Conservation (phyloP, 2,329 filamentous ascomycete species). For the Apiospora phragmitis region DNA sequence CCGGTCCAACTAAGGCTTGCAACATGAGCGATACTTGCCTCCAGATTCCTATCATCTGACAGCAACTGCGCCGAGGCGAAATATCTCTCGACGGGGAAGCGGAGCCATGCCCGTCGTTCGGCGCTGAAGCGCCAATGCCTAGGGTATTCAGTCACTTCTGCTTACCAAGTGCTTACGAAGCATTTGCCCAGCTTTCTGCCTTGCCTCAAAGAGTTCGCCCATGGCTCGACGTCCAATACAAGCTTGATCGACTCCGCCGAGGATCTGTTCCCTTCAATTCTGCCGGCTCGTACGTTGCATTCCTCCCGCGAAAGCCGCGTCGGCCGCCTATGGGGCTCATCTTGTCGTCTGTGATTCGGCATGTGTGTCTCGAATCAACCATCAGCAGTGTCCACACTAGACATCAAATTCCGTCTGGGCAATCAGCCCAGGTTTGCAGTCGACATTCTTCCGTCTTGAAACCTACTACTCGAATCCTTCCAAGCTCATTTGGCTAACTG, state of each 20-base stretch:
- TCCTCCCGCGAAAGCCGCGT: neutral
- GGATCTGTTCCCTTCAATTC: neutral
- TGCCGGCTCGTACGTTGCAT: neutral
- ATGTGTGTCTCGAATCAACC: neutral
- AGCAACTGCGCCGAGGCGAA: neutral
- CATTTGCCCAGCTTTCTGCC: neutral
- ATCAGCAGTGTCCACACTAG: neutral
- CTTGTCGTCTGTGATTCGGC: neutral
- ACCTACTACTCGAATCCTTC: neutral
- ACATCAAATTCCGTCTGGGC: neutral
- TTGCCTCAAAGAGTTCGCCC: neutral
- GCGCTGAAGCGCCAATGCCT: neutral
- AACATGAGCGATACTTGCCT: neutral
- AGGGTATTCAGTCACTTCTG: neutral
- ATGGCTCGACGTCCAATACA: neutral
- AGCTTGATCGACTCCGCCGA: neutral
- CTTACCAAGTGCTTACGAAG: constrained; percentile 2
- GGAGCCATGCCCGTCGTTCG: neutral
- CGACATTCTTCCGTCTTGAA: neutral
- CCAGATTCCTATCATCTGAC: neutral
- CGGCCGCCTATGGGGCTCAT: neutral
- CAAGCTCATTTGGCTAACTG: neutral
- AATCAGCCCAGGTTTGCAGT: neutral
- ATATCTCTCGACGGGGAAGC: neutral
- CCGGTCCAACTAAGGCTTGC: neutral